Evolutionary conservation across 78 protist genomes (phyloP).

Genomic region (Pigoraptor vietnamica): DNA sequence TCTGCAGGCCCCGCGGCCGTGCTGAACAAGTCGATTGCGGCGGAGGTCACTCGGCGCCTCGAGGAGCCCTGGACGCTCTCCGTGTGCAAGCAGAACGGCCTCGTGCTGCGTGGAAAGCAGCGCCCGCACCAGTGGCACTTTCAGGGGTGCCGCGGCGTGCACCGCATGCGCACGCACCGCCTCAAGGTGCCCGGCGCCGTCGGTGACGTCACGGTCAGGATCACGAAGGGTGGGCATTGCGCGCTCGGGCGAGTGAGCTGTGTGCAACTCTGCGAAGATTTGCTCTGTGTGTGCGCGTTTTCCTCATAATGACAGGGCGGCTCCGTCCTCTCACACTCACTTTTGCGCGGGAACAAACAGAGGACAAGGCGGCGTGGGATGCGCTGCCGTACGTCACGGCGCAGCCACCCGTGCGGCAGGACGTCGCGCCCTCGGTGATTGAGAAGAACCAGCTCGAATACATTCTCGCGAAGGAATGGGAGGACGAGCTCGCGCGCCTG

Average conservation of each 20-base stretch:
- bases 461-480: slow-evolving; percentile 44
- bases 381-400: slow-evolving; percentile 29
- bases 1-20: background rate
- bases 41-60: background rate
- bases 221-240: background rate
- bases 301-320: too few relatives aligned
- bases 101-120: background rate
- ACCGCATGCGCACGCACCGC: background rate
- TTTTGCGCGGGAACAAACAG: background rate
- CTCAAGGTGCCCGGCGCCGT: background rate
- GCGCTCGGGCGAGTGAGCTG: background rate
- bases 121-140: background rate
- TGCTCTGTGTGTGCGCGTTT: background rate
- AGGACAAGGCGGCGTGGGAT: background rate
- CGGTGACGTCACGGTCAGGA: background rate
- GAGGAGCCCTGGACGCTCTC: background rate
- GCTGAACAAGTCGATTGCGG: background rate
- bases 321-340: too few relatives aligned
- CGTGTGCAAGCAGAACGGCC: background rate
- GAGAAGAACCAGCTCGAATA: slow-evolving; percentile 37
- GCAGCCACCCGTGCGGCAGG: slow-evolving; percentile 37
- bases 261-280: background rate
- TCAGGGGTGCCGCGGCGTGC: background rate
- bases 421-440: slow-evolving; percentile 54
- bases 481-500: slow-evolving; percentile 36